Evolutionary conservation across 805 yeast species (phyloP).

Genomic region (Candida alai): DNA sequence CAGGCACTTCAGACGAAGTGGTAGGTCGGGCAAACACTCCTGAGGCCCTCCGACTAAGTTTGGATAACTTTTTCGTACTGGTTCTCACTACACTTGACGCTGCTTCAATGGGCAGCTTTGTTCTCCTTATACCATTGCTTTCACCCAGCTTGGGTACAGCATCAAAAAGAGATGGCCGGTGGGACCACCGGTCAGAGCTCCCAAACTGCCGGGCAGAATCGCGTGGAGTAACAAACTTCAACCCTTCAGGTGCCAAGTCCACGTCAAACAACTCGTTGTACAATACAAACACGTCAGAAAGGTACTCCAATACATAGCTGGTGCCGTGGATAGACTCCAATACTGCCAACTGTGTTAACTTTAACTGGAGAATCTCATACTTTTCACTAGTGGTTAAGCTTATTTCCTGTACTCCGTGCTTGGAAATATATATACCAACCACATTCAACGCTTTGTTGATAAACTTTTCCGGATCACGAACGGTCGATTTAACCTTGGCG

Average conservation of each 20-base stretch:
- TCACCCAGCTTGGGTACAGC: conserved; percentile 13
- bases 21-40: conserved; percentile 1
- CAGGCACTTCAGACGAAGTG: background rate
- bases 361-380: conserved; percentile 60
- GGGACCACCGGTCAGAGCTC: conserved; percentile 27
- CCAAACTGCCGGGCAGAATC: conserved; percentile 6
- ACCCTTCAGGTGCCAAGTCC: conserved; percentile 4
- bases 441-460: conserved; percentile 49
- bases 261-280: conserved; percentile 48
- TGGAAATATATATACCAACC: conserved; percentile 31
- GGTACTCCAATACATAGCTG: conserved; percentile 51
- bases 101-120: background rate
- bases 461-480: conserved; percentile 51
- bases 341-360: conserved; percentile 71
- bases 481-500: conserved; percentile 1
- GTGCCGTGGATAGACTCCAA: conserved; percentile 58
- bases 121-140: too few species aligned
- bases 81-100: background rate
- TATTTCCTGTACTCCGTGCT: conserved; percentile 22
- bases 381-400: conserved; percentile 28
- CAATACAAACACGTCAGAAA: conserved; percentile 64
- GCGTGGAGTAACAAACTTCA: conserved; percentile 5
- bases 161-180: conserved; percentile 40
- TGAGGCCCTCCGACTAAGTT: background rate
- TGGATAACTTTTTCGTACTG: background rate